Evolutionary conservation across 345 rosid species (phyloP).

Genomic region (Reutealis trisperma): DNA sequence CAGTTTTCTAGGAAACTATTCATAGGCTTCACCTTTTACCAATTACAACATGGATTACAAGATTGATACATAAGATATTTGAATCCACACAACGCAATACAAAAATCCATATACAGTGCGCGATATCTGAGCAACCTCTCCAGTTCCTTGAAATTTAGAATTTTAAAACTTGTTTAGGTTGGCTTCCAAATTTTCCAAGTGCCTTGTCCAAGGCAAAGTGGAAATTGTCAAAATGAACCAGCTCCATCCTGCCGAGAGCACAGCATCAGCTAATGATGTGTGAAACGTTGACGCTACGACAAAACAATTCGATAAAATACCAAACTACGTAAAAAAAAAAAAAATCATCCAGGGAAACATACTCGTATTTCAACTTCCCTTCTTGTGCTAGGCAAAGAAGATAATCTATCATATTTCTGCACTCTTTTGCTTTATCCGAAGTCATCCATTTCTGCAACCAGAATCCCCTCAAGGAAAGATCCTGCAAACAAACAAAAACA

Average conservation of each 20-base stretch:
- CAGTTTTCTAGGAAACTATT: background rate
- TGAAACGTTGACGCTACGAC: background rate
- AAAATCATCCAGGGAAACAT: no score
- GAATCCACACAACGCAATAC: background rate
- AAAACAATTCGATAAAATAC: background rate
- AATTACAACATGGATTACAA: background rate
- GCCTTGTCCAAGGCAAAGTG: slow-evolving; percentile 64
- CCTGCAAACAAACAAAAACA: slow-evolving; percentile 41
- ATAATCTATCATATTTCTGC: slow-evolving; percentile 72
- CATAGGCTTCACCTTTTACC: background rate
- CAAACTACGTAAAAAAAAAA: no score
- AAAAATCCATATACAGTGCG: background rate
- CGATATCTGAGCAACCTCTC: background rate
- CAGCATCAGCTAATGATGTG: background rate
- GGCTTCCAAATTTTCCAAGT: slow-evolving; percentile 77
- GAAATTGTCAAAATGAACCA: slow-evolving; percentile 65
- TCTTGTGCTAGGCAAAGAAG: slow-evolving; percentile 59
- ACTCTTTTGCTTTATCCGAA: slow-evolving; percentile 59
- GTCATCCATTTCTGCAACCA: slow-evolving; percentile 84
- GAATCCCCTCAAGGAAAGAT: slow-evolving; percentile 84
- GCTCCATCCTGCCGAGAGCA: slow-evolving; percentile 59
- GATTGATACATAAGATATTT: background rate
- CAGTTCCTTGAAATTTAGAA: slow-evolving; percentile 37
- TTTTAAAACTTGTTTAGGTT: slow-evolving; percentile 79
- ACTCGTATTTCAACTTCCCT: slow-evolving; percentile 84